These are phyloP conservation scores for Escallonia herrerae DNA, from an alignment of 129 eudicot species.

Conservation along the genomic window DNA sequence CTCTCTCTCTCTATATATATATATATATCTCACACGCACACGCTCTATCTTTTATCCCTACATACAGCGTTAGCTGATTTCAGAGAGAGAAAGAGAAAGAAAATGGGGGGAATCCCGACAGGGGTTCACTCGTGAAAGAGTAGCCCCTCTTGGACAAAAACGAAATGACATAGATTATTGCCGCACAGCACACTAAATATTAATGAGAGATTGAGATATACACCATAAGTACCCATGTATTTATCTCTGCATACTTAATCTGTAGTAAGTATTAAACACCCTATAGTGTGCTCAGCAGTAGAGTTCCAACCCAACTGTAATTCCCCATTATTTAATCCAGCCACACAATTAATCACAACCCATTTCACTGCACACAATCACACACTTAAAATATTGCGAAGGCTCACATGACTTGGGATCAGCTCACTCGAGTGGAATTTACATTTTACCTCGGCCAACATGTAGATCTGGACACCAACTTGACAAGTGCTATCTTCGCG, in stretches of 20 bases:
- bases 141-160: background rate
- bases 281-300: no score
- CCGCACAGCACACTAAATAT: background rate
- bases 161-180: background rate
- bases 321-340: background rate
- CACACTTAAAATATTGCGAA: no score
- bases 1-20: background rate
- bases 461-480: constrained; percentile 6
- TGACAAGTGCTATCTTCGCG: constrained; percentile 15
- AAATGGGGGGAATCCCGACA: constrained; percentile 36
- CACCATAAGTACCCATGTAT: no score
- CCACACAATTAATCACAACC: background rate
- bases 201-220: background rate
- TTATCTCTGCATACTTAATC: no score
- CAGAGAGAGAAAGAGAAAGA: constrained; percentile 6
- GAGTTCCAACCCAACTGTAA: background rate
- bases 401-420: background rate
- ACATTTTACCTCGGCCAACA: constrained; percentile 14
- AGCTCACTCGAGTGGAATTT: constrained; percentile 6
- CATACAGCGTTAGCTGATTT: background rate
- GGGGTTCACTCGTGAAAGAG: constrained; percentile 35
- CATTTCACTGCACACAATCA: no score
- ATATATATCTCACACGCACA: no score
- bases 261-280: no score
- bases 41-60: no score